Conservation (phyloP, 805 yeast species). For the Wickerhamiella kurtzmanii region DNA sequence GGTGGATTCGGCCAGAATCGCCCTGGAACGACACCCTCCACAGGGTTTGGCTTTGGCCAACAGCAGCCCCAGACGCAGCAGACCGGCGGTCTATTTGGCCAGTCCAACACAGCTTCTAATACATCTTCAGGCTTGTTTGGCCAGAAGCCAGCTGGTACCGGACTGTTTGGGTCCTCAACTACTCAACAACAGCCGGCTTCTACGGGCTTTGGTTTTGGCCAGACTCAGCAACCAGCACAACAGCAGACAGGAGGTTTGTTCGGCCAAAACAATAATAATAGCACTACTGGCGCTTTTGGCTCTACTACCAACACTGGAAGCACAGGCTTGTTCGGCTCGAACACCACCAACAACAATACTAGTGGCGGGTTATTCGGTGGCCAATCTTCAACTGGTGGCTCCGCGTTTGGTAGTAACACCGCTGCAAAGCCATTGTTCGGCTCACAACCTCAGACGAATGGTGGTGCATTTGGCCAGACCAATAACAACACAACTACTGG, state of each 20-base stretch:
- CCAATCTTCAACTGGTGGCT: conserved; percentile 16
- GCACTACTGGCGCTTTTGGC: conserved; percentile 1
- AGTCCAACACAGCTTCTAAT: conserved; percentile 3
- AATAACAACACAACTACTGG: conserved; percentile 9
- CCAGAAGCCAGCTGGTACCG: conserved; percentile 11
- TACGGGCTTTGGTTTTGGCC: conserved; percentile 15
- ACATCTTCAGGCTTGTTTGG: conserved; percentile 20
- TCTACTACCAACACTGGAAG: neutral
- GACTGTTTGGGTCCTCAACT: conserved; percentile 10
- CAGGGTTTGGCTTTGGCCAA: conserved; percentile 2
- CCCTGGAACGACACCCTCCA: neutral
- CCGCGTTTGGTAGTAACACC: conserved; percentile 20
- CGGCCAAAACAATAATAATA: conserved; percentile 7
- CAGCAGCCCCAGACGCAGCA: conserved; percentile 9
- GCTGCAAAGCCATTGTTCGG: conserved; percentile 14
- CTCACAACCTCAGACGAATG: conserved; percentile 2
- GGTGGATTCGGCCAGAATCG: neutral
- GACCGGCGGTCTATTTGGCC: conserved; percentile 15
- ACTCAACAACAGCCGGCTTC: conserved; percentile 10
- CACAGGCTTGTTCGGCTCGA: conserved; percentile 19
- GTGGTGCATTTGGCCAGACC: conserved; percentile 17
- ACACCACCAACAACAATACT: conserved; percentile 8
- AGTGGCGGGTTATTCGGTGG: conserved; percentile 27
- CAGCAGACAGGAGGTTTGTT: conserved; percentile 14
- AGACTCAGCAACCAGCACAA: neutral